Conservation (phyloP, 805 yeast species). For the Danielia reshetovae region DNA sequence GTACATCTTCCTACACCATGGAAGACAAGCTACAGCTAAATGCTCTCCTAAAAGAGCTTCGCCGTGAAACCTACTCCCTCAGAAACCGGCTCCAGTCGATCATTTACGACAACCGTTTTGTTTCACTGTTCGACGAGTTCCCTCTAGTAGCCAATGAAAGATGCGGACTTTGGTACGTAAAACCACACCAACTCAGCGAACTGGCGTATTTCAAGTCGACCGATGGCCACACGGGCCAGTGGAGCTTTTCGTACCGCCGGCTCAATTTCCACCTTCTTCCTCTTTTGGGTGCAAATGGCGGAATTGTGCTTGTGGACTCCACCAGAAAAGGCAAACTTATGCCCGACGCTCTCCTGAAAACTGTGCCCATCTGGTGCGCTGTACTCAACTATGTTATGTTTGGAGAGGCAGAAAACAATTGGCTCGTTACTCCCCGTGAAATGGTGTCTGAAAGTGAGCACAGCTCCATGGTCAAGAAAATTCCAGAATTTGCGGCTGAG, state of each 20-base stretch:
- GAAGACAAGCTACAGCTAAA: background rate
- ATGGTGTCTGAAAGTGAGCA: conserved; percentile 58
- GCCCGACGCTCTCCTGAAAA: conserved; percentile 85
- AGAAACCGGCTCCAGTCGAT: conserved; percentile 67
- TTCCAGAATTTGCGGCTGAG: conserved; percentile 48
- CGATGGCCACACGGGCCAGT: conserved; percentile 81
- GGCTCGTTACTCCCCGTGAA: conserved; percentile 47
- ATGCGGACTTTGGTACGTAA: conserved; percentile 84
- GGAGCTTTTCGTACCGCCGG: conserved; percentile 74
- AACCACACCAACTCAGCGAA: conserved; percentile 37
- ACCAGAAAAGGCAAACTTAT: conserved; percentile 80
- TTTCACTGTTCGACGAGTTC: conserved; percentile 14
- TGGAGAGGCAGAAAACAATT: conserved; percentile 20
- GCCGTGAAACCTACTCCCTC: conserved; percentile 56
- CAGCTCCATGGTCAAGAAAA: conserved; percentile 41
- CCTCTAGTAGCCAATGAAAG: conserved; percentile 73
- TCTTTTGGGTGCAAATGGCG: conserved; percentile 37
- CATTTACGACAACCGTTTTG: conserved; percentile 11
- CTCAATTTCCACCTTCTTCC: conserved; percentile 69
- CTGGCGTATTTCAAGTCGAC: conserved; percentile 83
- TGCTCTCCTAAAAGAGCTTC: conserved; percentile 25
- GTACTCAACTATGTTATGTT: conserved; percentile 58
- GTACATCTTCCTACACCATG: no score
- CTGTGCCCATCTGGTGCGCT: conserved; percentile 90
- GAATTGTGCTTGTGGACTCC: conserved; percentile 70